A percentile compares a stretch with the other conserved stretches of the same genome.
Evolutionary conservation across 495 filamentous ascomycete species (phyloP).

Genomic region (Lasiosphaeria hispida): DNA sequence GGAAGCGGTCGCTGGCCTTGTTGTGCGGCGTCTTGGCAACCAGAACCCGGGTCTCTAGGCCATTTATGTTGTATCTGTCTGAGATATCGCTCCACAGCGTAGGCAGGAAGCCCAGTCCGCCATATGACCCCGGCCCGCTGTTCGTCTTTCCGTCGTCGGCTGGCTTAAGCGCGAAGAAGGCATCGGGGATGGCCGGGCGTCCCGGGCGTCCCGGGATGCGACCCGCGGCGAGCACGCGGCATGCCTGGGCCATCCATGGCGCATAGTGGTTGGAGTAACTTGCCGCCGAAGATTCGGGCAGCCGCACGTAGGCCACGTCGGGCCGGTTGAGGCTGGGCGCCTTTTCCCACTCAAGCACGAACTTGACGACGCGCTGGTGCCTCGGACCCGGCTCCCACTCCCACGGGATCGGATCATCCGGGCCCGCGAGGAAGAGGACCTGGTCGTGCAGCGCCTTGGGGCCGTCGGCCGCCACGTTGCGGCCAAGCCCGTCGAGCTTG

Average conservation of each 20-base stretch:
- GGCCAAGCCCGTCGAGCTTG: neutral
- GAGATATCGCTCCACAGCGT: conserved; percentile 14
- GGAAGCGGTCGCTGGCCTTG: conserved; percentile 15
- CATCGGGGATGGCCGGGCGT: conserved; percentile 24
- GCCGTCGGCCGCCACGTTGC: neutral
- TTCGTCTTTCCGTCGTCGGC: no score
- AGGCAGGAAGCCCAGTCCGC: conserved; percentile 19
- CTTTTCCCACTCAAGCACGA: conserved; percentile 21
- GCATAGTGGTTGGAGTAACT: conserved; percentile 20
- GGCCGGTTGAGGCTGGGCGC: conserved; percentile 13
- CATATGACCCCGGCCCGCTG: conserved; percentile 13
- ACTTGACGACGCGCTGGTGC: conserved; percentile 10
- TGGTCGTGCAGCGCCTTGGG: neutral
- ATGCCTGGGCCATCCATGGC: conserved; percentile 16
- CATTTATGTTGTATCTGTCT: neutral
- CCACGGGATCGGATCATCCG: conserved; percentile 17
- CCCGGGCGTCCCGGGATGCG: conserved; percentile 23
- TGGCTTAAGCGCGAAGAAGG: conserved; percentile 15
- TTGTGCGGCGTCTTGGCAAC: neutral
- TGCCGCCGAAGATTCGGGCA: conserved; percentile 17
- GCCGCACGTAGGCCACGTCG: conserved; percentile 31
- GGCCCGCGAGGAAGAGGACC: conserved; percentile 22
- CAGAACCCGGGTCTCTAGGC: neutral
- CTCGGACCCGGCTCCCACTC: conserved; percentile 17
- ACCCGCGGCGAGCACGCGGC: conserved; percentile 25